Percentiles rank a stretch among this genome's conserved stretches.
Conservation (phyloP, 192 early-diverging fungal genomes). For the Lobosporangium transversale region DNA sequence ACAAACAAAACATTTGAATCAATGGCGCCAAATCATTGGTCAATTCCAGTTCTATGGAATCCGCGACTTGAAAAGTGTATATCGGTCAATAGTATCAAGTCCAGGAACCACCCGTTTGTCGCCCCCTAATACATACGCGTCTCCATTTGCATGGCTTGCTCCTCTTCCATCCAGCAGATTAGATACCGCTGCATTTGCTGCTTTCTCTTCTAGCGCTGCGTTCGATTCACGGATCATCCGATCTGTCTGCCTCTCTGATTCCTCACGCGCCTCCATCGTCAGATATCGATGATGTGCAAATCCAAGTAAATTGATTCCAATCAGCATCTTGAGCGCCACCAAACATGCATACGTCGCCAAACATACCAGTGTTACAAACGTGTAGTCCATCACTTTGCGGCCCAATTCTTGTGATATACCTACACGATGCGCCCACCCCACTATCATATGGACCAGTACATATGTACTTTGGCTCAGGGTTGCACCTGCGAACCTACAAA, state of each 20-base stretch:
- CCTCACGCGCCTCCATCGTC: slow-evolving; percentile 65
- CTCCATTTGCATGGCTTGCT: slow-evolving; percentile 21
- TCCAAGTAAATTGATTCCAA: slow-evolving; percentile 79
- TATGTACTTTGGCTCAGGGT: slow-evolving; percentile 6
- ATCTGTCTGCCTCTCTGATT: slow-evolving; percentile 54
- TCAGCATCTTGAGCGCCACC: slow-evolving; percentile 76
- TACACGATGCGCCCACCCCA: slow-evolving; percentile 11
- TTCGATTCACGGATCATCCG: slow-evolving; percentile 50
- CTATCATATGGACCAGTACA: slow-evolving; percentile 1
- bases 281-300: slow-evolving; percentile 74
- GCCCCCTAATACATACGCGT: slow-evolving; percentile 47
- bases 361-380: slow-evolving; percentile 52
- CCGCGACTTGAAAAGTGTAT: slow-evolving; percentile 89
- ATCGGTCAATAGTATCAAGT: slow-evolving; percentile 90
- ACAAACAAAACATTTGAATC: too few relatives aligned
- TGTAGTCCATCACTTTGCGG: slow-evolving; percentile 54
- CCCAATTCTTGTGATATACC: slow-evolving; percentile 29
- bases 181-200: slow-evolving; percentile 22
- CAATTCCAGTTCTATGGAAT: too few relatives aligned
- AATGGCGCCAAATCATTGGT: too few relatives aligned
- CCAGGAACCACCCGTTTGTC: slow-evolving; percentile 65
- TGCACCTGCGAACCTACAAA: slow-evolving; percentile 19
- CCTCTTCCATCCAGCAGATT: slow-evolving; percentile 52
- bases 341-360: slow-evolving; percentile 64
- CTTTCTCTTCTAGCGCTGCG: slow-evolving; percentile 54